Conservation (phyloP, 352 stramenopile genomes). For the Globisporangium megalacanthum region DNA sequence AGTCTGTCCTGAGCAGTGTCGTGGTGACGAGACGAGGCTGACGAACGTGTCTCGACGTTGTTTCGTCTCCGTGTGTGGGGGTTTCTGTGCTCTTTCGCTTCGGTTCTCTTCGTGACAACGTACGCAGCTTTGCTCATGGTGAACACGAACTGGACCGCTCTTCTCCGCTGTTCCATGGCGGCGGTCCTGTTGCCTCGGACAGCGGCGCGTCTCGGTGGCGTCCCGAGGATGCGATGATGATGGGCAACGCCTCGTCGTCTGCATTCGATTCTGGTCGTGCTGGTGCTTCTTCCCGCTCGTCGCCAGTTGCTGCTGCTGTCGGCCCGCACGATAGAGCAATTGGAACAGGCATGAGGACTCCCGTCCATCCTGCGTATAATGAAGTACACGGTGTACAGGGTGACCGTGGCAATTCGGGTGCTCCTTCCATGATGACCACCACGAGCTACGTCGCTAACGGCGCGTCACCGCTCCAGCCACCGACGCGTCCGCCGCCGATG, state of each 20-base stretch:
- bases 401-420: slow-evolving; percentile 34
- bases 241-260: slow-evolving; percentile 14
- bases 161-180: slow-evolving; percentile 8
- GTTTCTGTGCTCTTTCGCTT: slow-evolving; percentile 2
- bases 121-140: slow-evolving; percentile 70
- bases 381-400: slow-evolving; percentile 47
- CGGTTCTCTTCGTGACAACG: slow-evolving; percentile 8
- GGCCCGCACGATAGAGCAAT: slow-evolving; percentile 50
- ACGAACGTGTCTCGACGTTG: background rate
- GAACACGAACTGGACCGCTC: slow-evolving; percentile 52
- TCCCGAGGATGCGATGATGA: background rate
- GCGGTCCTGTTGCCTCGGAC: slow-evolving; percentile 1
- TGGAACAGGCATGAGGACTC: slow-evolving; percentile 21
- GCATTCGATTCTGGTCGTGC: slow-evolving; percentile 16
- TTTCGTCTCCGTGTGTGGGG: background rate
- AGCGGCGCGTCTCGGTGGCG: slow-evolving; percentile 2
- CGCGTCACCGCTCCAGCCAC: background rate
- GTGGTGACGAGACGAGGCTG: background rate
- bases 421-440: slow-evolving; percentile 47
- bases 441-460: slow-evolving; percentile 2
- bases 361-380: slow-evolving; percentile 51
- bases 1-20: too few species aligned
- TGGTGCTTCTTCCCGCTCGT: background rate
- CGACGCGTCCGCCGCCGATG: background rate
- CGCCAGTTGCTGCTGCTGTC: background rate